These are phyloP conservation scores for Pleodorina starrii DNA, from an alignment of 139 green algal genomes.

Conservation along the genomic window DNA sequence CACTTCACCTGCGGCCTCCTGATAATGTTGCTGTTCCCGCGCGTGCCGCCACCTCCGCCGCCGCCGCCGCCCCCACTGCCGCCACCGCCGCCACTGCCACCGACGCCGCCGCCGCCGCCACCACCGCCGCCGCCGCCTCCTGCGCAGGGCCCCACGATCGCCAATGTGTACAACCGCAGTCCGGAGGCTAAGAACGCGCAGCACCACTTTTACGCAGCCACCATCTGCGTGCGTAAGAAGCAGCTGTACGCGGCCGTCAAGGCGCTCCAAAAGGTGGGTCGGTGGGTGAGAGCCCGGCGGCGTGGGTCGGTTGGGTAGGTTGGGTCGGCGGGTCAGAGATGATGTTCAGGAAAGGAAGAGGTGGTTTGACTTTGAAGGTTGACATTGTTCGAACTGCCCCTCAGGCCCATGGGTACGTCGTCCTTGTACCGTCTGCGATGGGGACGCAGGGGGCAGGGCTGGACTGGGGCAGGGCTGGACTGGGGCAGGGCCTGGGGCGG, in stretches of 20 bases:
- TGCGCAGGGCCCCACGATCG: constrained; percentile 92
- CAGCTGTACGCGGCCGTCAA: constrained; percentile 91
- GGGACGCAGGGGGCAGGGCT: too few relatives aligned
- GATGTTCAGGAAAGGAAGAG: neutral
- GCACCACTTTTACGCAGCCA: constrained; percentile 79
- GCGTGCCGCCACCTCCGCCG: too few relatives aligned
- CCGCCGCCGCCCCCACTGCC: too few relatives aligned
- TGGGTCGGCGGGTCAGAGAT: neutral
- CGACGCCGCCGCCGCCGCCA: neutral
- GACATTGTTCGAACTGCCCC: too few relatives aligned
- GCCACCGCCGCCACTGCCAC: too few relatives aligned
- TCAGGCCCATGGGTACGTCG: too few relatives aligned
- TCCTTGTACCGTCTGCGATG: too few relatives aligned
- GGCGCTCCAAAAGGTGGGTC: constrained; percentile 81
- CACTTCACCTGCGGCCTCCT: too few relatives aligned
- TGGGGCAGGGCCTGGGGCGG: too few relatives aligned
- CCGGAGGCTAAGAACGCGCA: constrained; percentile 22
- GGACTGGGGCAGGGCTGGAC: too few relatives aligned
- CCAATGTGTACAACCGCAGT: constrained; percentile 59
- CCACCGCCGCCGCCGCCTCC: neutral
- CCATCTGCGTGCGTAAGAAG: constrained; percentile 93
- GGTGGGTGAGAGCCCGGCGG: neutral
- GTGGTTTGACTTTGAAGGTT: too few relatives aligned
- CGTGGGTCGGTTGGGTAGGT: neutral
- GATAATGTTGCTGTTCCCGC: too few relatives aligned